Percentiles rank a stretch among this genome's conserved stretches.
Conservation (phyloP, 225 moss, liverwort and hornwort species). For the Thuidium tamariscinum region DNA sequence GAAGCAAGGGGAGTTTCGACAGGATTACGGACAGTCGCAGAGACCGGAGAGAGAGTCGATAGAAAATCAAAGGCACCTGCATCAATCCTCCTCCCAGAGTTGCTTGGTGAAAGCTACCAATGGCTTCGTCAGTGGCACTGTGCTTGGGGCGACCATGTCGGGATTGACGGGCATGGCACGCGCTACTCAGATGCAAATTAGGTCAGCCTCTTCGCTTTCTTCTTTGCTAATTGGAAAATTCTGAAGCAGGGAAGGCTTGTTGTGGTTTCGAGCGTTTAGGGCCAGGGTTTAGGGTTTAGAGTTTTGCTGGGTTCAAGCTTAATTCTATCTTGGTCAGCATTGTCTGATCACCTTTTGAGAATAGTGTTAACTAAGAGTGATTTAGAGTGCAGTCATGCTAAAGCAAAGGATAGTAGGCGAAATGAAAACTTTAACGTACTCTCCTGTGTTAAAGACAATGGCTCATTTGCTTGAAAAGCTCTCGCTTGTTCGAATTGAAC, state of each 20-base stretch:
- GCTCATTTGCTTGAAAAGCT: not conserved
- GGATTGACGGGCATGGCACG: constrained; percentile 40
- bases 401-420: not conserved
- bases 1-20: not conserved
- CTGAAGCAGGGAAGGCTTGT: not conserved
- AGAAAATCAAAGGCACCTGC: not conserved
- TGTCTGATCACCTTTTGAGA: not conserved
- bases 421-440: not conserved
- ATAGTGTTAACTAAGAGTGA: not conserved
- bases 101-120: constrained; percentile 17
- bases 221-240: not conserved
- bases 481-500: not conserved
- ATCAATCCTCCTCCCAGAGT: not conserved
- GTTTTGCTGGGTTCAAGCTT: not conserved
- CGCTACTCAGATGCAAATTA: constrained; percentile 31
- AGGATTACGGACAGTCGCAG: not conserved
- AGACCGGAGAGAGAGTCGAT: not conserved
- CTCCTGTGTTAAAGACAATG: not conserved
- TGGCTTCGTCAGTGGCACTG: constrained; percentile 36
- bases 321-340: not conserved
- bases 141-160: constrained; percentile 43
- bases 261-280: not conserved
- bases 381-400: not conserved
- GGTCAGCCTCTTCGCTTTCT: constrained; percentile 1
- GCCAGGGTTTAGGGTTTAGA: not conserved